Base-by-base conservation (phyloP, 768 basidiomycete species). In the Naganishia onofrii region DNA sequence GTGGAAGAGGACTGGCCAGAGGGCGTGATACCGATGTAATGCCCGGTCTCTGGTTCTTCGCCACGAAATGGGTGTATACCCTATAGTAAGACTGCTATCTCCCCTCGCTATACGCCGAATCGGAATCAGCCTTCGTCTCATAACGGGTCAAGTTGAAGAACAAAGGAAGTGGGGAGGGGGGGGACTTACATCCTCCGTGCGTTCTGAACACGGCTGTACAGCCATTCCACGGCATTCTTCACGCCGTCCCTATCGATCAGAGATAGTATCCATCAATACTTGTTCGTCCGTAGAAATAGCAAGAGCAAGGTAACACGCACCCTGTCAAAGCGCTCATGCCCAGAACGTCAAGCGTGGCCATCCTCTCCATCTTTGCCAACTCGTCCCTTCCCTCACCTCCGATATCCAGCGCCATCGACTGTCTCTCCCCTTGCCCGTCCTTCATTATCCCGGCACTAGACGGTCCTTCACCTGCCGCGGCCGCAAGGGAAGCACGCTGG, bases 161-260 rank as follows among this genome's bases (percentile, higher is more conserved):
- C 12, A 36, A 4, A 36, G 34, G 34, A 36, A 36, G 34, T 23
- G 19, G 51, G 23, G 8, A 66, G 12, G 12, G 34, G 46, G 19
- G 51, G 23, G 8, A 66, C 79, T 73, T 68, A 80, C 79, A 80
- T 86, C 72, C 82, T 80, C 56, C 90, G 83, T 73, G 91, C 92
- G 74, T 93, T 93, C 81, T 95, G 92, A 5, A 96, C 93, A 0
- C 93, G 86, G 67, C 94, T 87, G 78, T 95, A 95, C 31, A 98
- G 77, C 94, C 94, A 98, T 76, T 96, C 90, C 2, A 96, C 90
- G 0, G 91, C 93, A 60, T 90, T 90, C 67, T 89, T 86, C 19
- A 95, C 88, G 1, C 94, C 93, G 34, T 91, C 91, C 52, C 93
- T 96, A 66, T 0, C 74, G 7, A 1, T n/a, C 46, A n/a, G 42